A percentile compares a stretch with the other conserved stretches of the same genome.
These are phyloP conservation scores for Leucoagaricus sp. DNA, from an alignment of 1,284 basidiomycete genomes.

Conservation along the genomic window DNA sequence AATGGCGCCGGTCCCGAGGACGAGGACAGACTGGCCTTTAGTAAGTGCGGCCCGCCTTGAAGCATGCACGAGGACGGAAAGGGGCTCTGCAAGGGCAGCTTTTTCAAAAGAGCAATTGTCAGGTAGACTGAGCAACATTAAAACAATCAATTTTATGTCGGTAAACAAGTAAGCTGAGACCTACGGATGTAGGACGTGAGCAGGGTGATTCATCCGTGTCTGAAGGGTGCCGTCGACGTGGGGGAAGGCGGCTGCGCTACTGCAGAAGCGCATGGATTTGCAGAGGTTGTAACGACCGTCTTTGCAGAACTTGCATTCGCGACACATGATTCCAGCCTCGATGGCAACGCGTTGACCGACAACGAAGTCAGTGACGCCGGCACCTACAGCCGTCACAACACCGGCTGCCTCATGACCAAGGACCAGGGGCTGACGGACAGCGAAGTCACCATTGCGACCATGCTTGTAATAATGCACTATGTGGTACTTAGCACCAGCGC, in stretches of 20 bases:
- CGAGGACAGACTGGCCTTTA: constrained; percentile 73
- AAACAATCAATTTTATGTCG: constrained; percentile 16
- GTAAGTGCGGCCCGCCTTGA: constrained; percentile 66
- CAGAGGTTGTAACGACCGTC: constrained; percentile 95
- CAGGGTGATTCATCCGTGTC: constrained; percentile 86
- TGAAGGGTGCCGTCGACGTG: constrained; percentile 93
- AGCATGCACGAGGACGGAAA: constrained; percentile 88
- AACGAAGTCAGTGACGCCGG: constrained; percentile 62
- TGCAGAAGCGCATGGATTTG: constrained; percentile 85
- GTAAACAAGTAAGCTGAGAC: constrained; percentile 32
- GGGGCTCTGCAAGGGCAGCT: constrained; percentile 88
- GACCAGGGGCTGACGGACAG: constrained; percentile 79
- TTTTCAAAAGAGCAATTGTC: constrained; percentile 74
- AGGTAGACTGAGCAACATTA: constrained; percentile 60
- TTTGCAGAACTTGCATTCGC: constrained; percentile 63
- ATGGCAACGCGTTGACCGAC: constrained; percentile 92
- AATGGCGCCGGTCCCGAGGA: constrained; percentile 91
- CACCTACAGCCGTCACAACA: constrained; percentile 73
- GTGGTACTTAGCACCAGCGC: too few species aligned
- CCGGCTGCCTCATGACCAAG: constrained; percentile 94
- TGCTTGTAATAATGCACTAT: constrained; percentile 89
- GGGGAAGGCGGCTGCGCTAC: constrained; percentile 88
- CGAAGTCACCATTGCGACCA: constrained; percentile 91
- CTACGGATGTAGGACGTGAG: constrained; percentile 83
- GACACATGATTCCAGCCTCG: constrained; percentile 91